Base-by-base conservation (phyloP, 352 stramenopile species). In the Elongisporangium prolatum region DNA sequence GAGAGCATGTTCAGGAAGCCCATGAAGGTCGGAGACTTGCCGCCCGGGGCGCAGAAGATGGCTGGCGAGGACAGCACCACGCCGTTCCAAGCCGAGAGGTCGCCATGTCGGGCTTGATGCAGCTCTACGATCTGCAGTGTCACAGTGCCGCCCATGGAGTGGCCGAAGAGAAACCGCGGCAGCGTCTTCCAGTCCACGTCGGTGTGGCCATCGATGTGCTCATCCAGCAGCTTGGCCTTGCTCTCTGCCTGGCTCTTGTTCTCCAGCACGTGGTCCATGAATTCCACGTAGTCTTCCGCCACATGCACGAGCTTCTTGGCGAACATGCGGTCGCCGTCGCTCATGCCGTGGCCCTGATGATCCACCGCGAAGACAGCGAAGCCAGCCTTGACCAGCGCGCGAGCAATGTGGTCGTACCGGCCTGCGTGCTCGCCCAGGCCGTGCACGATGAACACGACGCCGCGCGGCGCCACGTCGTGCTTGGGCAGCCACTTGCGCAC, bases 321-420 rank as follows among this genome's bases (percentile, higher is more conserved):
- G 57, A 80, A 84, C 60, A 80, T 73, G 48, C 77, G 68, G 38
- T 88, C 79, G 24, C 77, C 77, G 54, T 89, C 77, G 56, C 77
- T 88, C 25, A 69, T 55, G 17, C 79, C 79, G 55, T 86, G 75
- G 10, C 79, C 77, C 44, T 89, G 77, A 50, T 82, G 71, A 66
- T 88, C 77, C 47, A 88, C 74, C 20, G 56, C 56, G 54, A 89
- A 86, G 37, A 88, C 79, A 1, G 77, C 75, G 24, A 80, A 76
- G 11, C 71, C 77, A 6, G 63, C 48, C 47, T 63, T 57, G 10
- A 63, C 69, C 44, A 88, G 25, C 24, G 58, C 60, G 21, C 68
- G 60, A 11, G 59, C 77, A 21, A 89, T 56, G 57, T 86, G 71
- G 40, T 85, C 73, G 61, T 85, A 85, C 2, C 77, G 71, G 1